Evolutionary conservation across 2,329 filamentous ascomycete species (phyloP).

Genomic region (Epichloe coenophiala): DNA sequence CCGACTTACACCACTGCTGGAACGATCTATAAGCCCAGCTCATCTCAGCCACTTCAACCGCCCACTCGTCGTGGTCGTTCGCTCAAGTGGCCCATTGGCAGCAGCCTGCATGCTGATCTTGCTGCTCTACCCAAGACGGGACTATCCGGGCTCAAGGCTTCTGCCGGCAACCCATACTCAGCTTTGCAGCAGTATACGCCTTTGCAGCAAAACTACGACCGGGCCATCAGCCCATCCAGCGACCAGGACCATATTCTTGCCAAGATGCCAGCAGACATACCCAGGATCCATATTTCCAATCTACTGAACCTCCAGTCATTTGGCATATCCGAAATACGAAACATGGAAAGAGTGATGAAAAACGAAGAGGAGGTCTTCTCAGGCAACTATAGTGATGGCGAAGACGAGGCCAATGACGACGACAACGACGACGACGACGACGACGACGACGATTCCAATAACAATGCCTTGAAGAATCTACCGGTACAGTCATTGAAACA

Average conservation of each 20-base stretch:
- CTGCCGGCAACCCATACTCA: slow-evolving; percentile 5
- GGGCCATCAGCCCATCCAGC: slow-evolving; percentile 29
- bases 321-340: slow-evolving; percentile 3
- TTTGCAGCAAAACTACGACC: slow-evolving; percentile 40
- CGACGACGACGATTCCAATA: too few relatives aligned
- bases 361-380: slow-evolving; percentile 9
- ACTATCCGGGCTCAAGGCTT: slow-evolving; percentile 18
- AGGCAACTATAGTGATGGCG: slow-evolving; percentile 9
- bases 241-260: slow-evolving; percentile 13
- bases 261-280: slow-evolving; percentile 15
- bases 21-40: slow-evolving; percentile 38
- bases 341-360: slow-evolving; percentile 8
- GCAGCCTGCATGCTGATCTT: slow-evolving; percentile 15
- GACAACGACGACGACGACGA: slow-evolving; percentile 13
- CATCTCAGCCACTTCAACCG: slow-evolving; percentile 33
- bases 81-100: slow-evolving; percentile 24
- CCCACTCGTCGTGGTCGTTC: slow-evolving; percentile 37
- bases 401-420: slow-evolving; percentile 10
- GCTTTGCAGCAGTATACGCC: slow-evolving; percentile 31
- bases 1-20: slow-evolving; percentile 42
- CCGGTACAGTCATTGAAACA: slow-evolving; percentile 37
- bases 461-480: slow-evolving; percentile 23
- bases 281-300: slow-evolving; percentile 13
- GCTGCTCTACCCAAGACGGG: slow-evolving; percentile 23
- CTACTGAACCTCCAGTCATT: slow-evolving; percentile 10